These are phyloP conservation scores for Colletotrichum kahawae DNA, from an alignment of 2,329 filamentous ascomycete species.

Conservation along the genomic window DNA sequence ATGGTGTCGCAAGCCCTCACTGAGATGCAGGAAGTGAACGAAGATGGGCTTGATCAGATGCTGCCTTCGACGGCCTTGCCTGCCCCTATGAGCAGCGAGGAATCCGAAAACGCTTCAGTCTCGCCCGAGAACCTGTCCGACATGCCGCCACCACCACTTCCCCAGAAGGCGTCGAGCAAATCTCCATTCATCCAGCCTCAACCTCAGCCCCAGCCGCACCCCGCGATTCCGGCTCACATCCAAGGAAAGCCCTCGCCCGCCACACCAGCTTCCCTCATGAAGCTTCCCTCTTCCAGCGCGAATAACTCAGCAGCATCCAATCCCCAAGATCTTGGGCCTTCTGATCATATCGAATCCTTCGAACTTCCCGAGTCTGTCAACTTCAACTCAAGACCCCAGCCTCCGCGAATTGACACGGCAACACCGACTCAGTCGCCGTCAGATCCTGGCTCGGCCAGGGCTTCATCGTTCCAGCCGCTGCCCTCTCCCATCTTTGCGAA, in stretches of 20 bases:
- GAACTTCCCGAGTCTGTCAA: slow-evolving; percentile 76
- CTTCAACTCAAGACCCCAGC: slow-evolving; percentile 46
- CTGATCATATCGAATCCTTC: slow-evolving; percentile 61
- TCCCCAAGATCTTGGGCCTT: slow-evolving; percentile 42
- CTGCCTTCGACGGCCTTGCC: slow-evolving; percentile 21
- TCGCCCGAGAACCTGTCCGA: slow-evolving; percentile 68
- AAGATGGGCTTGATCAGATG: slow-evolving; percentile 37
- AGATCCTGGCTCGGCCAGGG: slow-evolving; percentile 52
- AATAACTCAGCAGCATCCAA: slow-evolving; percentile 42
- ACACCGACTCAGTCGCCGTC: slow-evolving; percentile 46
- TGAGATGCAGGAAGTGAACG: slow-evolving; percentile 52
- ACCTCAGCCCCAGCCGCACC: slow-evolving; percentile 30
- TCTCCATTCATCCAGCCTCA: slow-evolving; percentile 72
- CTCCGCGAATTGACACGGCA: slow-evolving; percentile 57
- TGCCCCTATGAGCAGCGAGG: slow-evolving; percentile 45
- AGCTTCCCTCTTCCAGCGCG: slow-evolving; percentile 62
- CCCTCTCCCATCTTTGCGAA: slow-evolving; percentile 53
- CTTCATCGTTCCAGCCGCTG: slow-evolving; percentile 52
- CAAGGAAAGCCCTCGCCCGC: slow-evolving; percentile 66
- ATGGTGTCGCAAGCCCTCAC: slow-evolving; percentile 61
- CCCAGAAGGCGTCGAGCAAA: slow-evolving; percentile 66
- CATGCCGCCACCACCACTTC: slow-evolving; percentile 72
- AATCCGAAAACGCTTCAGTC: slow-evolving; percentile 70
- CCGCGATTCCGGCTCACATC: slow-evolving; percentile 28
- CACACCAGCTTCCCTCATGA: slow-evolving; percentile 89